These are phyloP conservation scores for Yamadazyma siamensis DNA, from an alignment of 1,139 yeast genomes.

Conservation along the genomic window DNA sequence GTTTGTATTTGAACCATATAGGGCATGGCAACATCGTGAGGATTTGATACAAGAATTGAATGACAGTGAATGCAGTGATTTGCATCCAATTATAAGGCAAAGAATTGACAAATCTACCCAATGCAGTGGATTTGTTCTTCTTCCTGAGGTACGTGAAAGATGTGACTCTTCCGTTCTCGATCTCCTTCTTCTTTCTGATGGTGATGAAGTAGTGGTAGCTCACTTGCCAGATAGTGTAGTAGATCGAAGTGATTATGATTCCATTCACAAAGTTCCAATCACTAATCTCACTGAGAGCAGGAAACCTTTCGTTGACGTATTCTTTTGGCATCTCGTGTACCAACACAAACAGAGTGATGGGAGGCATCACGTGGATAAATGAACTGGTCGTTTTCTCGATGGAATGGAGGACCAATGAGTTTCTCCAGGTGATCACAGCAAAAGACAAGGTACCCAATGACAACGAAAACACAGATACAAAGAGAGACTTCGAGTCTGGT, in stretches of 20 bases:
- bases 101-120: conserved; percentile 79
- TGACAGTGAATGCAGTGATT: conserved; percentile 75
- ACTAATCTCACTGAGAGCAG: conserved; percentile 69
- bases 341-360: conserved; percentile 81
- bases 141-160: conserved; percentile 82
- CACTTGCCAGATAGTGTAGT: conserved; percentile 90
- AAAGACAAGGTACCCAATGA: conserved; percentile 86
- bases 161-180: conserved; percentile 81
- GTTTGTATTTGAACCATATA: conserved; percentile 70
- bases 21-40: conserved; percentile 90
- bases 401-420: conserved; percentile 86
- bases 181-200: conserved; percentile 70
- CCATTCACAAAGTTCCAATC: conserved; percentile 75
- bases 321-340: conserved; percentile 72
- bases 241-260: conserved; percentile 73
- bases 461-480: conserved; percentile 80
- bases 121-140: conserved; percentile 56
- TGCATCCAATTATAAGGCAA: conserved; percentile 83
- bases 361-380: conserved; percentile 89
- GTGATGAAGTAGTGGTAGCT: conserved; percentile 91
- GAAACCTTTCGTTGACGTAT: conserved; percentile 58
- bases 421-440: conserved; percentile 96
- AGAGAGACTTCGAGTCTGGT: conserved; percentile 69
- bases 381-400: conserved; percentile 92
- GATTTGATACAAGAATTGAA: conserved; percentile 85